phyloP scores from a whole-genome alignment of 164 flowering plant genomes.

The Annona squamosa region DNA sequence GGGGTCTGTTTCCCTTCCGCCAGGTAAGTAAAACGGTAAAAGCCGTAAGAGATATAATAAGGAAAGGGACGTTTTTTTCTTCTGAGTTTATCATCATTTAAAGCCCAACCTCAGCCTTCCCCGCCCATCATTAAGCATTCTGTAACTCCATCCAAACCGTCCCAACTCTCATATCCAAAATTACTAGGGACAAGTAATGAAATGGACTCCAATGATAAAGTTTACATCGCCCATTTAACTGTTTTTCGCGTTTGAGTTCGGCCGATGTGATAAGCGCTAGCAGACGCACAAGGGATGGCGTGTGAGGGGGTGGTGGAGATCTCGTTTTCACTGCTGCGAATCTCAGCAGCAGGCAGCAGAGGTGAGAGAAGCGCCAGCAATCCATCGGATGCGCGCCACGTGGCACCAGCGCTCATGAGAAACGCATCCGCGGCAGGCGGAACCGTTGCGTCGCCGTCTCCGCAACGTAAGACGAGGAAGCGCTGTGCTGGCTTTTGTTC shows the following conservation, averaged over 20 bases:
- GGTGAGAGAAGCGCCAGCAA: background rate
- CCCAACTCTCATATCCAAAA: background rate
- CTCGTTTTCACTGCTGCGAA: slow-evolving; percentile 5
- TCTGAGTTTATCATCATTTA: background rate
- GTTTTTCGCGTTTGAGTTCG: background rate
- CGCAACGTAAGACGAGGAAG: background rate
- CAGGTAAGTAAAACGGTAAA: background rate
- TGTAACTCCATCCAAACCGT: background rate
- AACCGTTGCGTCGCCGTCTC: background rate
- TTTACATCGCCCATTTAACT: too few relatives aligned
- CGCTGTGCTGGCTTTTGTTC: background rate
- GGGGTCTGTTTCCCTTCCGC: background rate
- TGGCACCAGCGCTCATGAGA: background rate
- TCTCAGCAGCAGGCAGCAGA: background rate
- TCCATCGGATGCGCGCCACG: background rate
- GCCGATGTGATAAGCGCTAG: background rate
- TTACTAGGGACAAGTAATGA: background rate
- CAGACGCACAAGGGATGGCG: background rate
- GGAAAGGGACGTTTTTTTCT: background rate
- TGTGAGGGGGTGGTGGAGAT: background rate
- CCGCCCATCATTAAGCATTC: background rate
- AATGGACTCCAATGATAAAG: background rate
- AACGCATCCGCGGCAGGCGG: background rate
- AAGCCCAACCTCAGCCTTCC: background rate
- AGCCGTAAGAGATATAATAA: background rate